phyloP scores from a whole-genome alignment of 2,329 filamentous ascomycete species.

The Penicillium sp. region DNA sequence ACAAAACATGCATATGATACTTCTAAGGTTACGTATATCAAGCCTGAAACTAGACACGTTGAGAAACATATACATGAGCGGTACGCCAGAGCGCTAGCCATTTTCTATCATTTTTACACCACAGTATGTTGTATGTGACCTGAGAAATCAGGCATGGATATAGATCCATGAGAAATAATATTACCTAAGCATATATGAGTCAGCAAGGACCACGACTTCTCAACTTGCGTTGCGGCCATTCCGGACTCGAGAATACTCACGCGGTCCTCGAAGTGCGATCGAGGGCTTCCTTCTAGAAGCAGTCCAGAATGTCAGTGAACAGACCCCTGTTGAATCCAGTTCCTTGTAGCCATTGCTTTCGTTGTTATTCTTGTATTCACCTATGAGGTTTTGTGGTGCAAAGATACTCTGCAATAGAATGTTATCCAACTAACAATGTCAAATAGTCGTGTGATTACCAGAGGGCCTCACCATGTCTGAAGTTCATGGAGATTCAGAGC shows the following conservation, averaged over 20 bases:
- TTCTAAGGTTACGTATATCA: too few relatives aligned
- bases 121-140: too few relatives aligned
- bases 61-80: too few relatives aligned
- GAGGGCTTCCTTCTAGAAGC: conserved; percentile 18
- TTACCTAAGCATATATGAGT: not conserved
- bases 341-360: conserved; percentile 1
- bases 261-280: conserved; percentile 36
- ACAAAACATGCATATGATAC: too few relatives aligned
- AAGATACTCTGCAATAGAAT: not conserved
- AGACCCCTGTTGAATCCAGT: conserved; percentile 8
- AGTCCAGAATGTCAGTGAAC: conserved; percentile 21
- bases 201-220: conserved; percentile 1
- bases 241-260: conserved; percentile 39
- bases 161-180: not conserved
- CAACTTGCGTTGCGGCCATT: conserved; percentile 32
- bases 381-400: not conserved
- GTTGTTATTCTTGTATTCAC: conserved; percentile 1
- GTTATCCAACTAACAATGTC: conserved; percentile 25
- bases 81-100: too few relatives aligned
- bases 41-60: too few relatives aligned
- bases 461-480: conserved; percentile 29
- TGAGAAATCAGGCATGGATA: not conserved
- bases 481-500: conserved; percentile 29
- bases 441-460: conserved; percentile 30
- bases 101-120: too few relatives aligned